Percentiles rank a stretch among this genome's conserved stretches.
Evolutionary conservation across 495 filamentous ascomycete species (phyloP).

Genomic region (Mycothermus thermophilus): DNA sequence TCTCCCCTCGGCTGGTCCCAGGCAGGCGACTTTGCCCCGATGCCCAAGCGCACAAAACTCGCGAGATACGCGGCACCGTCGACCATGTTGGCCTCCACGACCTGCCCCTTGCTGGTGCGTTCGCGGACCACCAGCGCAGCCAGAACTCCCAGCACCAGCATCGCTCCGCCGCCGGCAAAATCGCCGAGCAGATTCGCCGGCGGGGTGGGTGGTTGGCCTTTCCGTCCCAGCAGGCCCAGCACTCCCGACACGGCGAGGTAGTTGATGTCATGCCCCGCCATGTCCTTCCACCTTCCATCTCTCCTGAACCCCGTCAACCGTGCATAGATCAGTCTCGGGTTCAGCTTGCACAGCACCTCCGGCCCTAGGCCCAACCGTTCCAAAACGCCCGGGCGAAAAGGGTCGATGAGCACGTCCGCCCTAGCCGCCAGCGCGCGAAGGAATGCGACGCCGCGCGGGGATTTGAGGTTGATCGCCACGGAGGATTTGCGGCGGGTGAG

Average conservation of each 20-base stretch:
- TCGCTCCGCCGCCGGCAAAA: constrained; percentile 81
- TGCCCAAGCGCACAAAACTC: constrained; percentile 51
- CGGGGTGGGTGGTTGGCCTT: constrained; percentile 53
- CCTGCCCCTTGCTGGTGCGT: constrained; percentile 57
- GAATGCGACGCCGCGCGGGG: constrained; percentile 43
- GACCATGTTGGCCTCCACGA: constrained; percentile 95
- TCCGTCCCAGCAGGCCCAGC: constrained; percentile 58
- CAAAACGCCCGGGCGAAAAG: constrained; percentile 79
- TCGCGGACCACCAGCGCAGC: constrained; percentile 43
- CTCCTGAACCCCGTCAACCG: constrained; percentile 82
- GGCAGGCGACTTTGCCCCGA: constrained; percentile 36
- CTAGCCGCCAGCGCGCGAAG: constrained; percentile 47
- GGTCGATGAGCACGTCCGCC: constrained; percentile 79
- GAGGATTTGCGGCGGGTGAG: constrained; percentile 69
- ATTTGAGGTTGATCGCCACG: constrained; percentile 65
- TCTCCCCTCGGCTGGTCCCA: constrained; percentile 53
- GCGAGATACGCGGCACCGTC: constrained; percentile 71
- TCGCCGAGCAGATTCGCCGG: constrained; percentile 78
- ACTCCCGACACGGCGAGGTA: constrained; percentile 83
- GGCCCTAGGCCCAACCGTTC: constrained; percentile 71
- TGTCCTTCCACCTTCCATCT: constrained; percentile 67
- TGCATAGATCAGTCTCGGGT: constrained; percentile 67
- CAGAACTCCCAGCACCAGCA: constrained; percentile 57
- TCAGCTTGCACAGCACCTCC: constrained; percentile 43
- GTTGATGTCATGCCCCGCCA: constrained; percentile 98